Percentiles rank a stretch among this genome's conserved stretches.
Evolutionary conservation across 2,329 filamentous ascomycete species (phyloP).

Genomic region (Aspergillus sergii): DNA sequence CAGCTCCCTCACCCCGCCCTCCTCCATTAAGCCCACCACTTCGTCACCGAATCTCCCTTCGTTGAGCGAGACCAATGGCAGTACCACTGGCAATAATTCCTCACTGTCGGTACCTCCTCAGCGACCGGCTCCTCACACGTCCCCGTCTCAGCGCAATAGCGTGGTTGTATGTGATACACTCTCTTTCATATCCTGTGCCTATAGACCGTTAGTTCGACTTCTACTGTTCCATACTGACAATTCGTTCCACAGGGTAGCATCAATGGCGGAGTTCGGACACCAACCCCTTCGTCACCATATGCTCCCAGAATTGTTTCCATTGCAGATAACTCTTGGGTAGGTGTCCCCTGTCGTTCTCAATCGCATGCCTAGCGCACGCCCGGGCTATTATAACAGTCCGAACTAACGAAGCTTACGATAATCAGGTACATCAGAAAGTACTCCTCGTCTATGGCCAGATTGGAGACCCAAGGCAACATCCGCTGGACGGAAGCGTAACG

Average conservation of each 20-base stretch:
- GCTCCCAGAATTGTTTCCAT: conserved; percentile 80
- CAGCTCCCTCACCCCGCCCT: conserved; percentile 74
- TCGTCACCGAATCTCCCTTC: conserved; percentile 64
- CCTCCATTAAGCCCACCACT: conserved; percentile 67
- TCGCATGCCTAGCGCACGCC: neutral
- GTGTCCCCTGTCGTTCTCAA: conserved; percentile 34
- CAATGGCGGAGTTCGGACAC: conserved; percentile 49
- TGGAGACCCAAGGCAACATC: conserved; percentile 68
- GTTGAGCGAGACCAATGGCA: conserved; percentile 54
- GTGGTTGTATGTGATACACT: conserved; percentile 39
- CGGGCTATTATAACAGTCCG: neutral
- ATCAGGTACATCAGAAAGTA: conserved; percentile 86
- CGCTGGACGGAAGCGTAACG: conserved; percentile 76
- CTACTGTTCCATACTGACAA: conserved; percentile 3
- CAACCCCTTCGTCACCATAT: conserved; percentile 71
- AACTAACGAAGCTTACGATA: conserved; percentile 14
- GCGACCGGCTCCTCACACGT: conserved; percentile 48
- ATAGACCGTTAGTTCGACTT: neutral
- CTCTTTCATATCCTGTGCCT: conserved; percentile 7
- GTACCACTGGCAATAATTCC: conserved; percentile 28
- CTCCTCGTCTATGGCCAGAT: conserved; percentile 80
- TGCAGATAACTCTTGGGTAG: conserved; percentile 80
- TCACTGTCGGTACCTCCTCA: conserved; percentile 48
- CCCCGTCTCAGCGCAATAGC: conserved; percentile 46
- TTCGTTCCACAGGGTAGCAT: conserved; percentile 35